These are phyloP conservation scores for Selaginella tamariscina DNA, from an alignment of 75 land plant species.

Conservation along the genomic window DNA sequence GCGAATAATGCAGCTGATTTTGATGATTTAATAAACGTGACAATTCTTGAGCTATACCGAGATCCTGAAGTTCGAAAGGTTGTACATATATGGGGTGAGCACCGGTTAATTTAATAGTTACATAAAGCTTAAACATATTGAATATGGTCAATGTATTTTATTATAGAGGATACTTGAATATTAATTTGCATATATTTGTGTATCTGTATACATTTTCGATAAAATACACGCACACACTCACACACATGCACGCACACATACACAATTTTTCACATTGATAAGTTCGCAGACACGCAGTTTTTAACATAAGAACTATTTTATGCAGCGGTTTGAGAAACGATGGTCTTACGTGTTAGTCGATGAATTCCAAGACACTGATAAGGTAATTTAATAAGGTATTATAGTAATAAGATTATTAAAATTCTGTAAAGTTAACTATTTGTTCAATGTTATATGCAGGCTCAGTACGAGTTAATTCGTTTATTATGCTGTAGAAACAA, in stretches of 20 bases:
- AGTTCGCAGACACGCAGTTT: too few relatives aligned
- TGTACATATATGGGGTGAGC: too few relatives aligned
- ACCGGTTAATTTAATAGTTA: too few relatives aligned
- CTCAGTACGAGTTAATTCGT: constrained; percentile 21
- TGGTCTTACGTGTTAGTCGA: constrained; percentile 23
- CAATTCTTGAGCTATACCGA: constrained; percentile 5
- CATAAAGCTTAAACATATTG: not conserved
- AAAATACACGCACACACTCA: too few relatives aligned
- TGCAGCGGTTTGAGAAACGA: constrained; percentile 12
- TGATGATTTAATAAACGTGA: constrained; percentile 22
- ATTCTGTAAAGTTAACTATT: too few relatives aligned
- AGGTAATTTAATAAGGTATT: too few relatives aligned
- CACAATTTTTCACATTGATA: too few relatives aligned
- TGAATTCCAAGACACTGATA: constrained; percentile 26
- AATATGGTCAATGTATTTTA: not conserved
- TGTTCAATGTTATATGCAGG: constrained; percentile 10
- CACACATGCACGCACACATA: too few relatives aligned
- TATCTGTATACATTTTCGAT: too few relatives aligned
- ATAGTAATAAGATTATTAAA: not conserved
- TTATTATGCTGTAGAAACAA: constrained; percentile 8
- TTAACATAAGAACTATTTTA: too few relatives aligned
- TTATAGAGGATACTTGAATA: too few relatives aligned
- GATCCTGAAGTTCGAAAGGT: constrained; percentile 13
- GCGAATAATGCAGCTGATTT: constrained; percentile 25
- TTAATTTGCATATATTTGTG: too few relatives aligned